phyloP scores from a whole-genome alignment of 1,139 yeast genomes.

The Hemisphaericaspora lyxosophila region DNA sequence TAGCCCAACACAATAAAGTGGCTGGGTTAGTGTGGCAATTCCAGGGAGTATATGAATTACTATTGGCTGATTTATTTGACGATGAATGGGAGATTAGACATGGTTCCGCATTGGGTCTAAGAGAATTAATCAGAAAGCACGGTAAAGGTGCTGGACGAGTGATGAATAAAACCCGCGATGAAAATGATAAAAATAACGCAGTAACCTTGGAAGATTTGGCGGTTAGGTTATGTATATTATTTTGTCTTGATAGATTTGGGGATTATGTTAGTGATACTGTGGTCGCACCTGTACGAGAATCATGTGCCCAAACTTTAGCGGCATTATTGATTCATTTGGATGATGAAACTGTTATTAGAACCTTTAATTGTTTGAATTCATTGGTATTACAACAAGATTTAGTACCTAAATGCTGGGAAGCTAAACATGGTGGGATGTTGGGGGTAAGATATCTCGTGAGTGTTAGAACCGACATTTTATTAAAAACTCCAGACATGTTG shows the following conservation, averaged over 20 bases:
- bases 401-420: conserved; percentile 77
- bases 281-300: conserved; percentile 96
- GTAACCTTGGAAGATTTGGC: conserved; percentile 85
- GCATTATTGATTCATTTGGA: conserved; percentile 75
- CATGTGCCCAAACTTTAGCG: conserved; percentile 92
- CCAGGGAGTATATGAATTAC: conserved; percentile 91
- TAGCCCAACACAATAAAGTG: conserved; percentile 73
- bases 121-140: conserved; percentile 83
- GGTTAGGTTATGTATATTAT: conserved; percentile 79
- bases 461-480: conserved; percentile 76
- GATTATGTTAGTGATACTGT: conserved; percentile 98
- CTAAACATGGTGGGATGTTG: conserved; percentile 96
- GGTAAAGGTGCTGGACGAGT: conserved; percentile 87
- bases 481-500: conserved; percentile 56
- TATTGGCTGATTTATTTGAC: conserved; percentile 77
- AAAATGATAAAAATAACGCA: conserved; percentile 65
- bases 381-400: conserved; percentile 67
- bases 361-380: conserved; percentile 65
- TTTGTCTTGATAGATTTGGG: conserved; percentile 93
- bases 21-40: conserved; percentile 90
- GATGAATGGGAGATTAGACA: conserved; percentile 95
- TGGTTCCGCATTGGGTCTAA: conserved; percentile 89
- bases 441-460: conserved; percentile 92
- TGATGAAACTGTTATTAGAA: conserved; percentile 51
- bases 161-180: conserved; percentile 55